Base-by-base conservation (phyloP, 192 early-diverging fungal species). In the Mortierella claussenii region DNA sequence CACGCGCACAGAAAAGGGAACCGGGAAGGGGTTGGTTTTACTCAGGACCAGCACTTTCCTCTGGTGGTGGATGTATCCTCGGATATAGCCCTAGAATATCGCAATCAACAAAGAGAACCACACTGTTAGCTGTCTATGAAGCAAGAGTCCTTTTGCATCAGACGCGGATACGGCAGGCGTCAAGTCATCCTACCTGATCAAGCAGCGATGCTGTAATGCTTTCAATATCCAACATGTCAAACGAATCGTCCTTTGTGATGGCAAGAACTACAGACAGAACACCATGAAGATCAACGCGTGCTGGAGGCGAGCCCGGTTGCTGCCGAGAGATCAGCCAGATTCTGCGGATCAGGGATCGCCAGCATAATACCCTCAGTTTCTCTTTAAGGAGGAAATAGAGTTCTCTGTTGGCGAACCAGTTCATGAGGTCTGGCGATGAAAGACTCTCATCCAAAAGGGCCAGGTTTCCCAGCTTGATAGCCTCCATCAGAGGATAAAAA, bases 181-280 rank as follows among this genome's bases (percentile, higher is more conserved):
- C n/a, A n/a, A n/a, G n/a, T n/a, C n/a, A n/a, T n/a, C n/a, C n/a
- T 79, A 84, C 85, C 79, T 86, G 85, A 47, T 80, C 81, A 8
- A 86, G 37, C 1, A 86, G 55, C 10, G 85, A 82, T 0, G 80
- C 81, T 17, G 80, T 55, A 0, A 83, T 68, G 46, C 59, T 60
- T 31, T 84, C 82, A 20, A 78, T 27, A 36, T 83, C 85, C 9
- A 50, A 42, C 5, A 81, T 55, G 33, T 79, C 79, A 26, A 51
- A 73, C 3, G 45, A 45, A 11, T 37, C 18, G 46, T 83, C 70
- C 20, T 36, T 44, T 0, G 67, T 78, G 26, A 82, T 55, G 23
- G 42, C 36, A 13, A 46, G 47, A 18, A 70, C 73, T 0, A 81
- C 81, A n/a, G 15, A 34, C 23, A 81, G 33, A 18, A 83, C 60